Evolutionary conservation across 306 rosid genomes (phyloP).

Genomic region (Malus sieversii): DNA sequence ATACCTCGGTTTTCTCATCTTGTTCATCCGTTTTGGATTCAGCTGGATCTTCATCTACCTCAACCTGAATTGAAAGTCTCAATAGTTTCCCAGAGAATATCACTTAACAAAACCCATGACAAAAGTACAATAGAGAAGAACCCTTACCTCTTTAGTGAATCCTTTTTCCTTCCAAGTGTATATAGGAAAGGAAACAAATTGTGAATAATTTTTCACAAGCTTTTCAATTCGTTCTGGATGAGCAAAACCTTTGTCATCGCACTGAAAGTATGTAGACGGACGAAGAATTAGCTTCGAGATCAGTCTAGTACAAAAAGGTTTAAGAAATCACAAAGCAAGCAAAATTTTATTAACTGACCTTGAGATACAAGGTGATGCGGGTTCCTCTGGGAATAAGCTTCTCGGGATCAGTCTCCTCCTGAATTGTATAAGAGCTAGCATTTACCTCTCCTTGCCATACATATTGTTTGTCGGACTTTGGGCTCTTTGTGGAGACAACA

Average conservation of each 20-base stretch:
- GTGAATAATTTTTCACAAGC: slow-evolving; percentile 90
- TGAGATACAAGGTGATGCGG: slow-evolving; percentile 68
- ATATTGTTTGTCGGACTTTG: slow-evolving; percentile 79
- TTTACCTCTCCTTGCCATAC: slow-evolving; percentile 98
- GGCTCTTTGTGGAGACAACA: slow-evolving; percentile 87
- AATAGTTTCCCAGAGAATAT: neutral
- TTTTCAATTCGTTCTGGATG: slow-evolving; percentile 79
- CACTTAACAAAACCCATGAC: neutral
- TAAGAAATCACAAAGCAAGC: neutral
- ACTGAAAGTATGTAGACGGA: slow-evolving; percentile 32
- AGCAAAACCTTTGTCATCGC: slow-evolving; percentile 83
- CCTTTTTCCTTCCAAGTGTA: slow-evolving; percentile 97
- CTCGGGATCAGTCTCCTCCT: slow-evolving; percentile 87
- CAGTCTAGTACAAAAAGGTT: neutral
- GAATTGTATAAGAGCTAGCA: slow-evolving; percentile 81
- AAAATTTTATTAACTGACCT: slow-evolving; percentile 29
- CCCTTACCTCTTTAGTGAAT: slow-evolving; percentile 68
- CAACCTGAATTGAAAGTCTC: slow-evolving; percentile 45
- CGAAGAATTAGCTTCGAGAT: slow-evolving; percentile 9
- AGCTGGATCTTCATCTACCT: slow-evolving; percentile 81
- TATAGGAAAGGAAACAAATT: slow-evolving; percentile 87
- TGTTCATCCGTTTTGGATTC: slow-evolving; percentile 56
- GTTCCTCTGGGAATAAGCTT: slow-evolving; percentile 88
- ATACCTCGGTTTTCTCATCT: slow-evolving; percentile 74
- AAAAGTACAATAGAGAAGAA: slow-evolving; percentile 1